Base-by-base conservation (phyloP, 139 green algal species). In the Zygnema circumcarinatum region DNA sequence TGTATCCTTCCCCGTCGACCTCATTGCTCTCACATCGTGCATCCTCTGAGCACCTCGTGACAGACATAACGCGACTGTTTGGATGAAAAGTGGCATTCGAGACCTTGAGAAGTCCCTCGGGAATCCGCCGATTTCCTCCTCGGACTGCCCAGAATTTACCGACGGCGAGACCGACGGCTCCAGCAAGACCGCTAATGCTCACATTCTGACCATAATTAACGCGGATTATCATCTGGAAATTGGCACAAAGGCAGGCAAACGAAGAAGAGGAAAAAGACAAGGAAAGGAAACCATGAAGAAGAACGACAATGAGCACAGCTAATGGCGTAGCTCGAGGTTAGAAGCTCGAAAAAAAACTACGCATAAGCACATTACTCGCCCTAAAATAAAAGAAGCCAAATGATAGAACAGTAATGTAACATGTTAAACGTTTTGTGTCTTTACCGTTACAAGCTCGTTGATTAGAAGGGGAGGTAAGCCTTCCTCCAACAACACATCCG, bases 391-490 rank as follows among this genome's bases (percentile, higher is more conserved):
- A n/a, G n/a, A n/a, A n/a, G n/a, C n/a, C n/a, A n/a, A n/a, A n/a
- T n/a, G n/a, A n/a, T n/a, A n/a, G n/a, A n/a, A n/a, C n/a, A n/a
- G n/a, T n/a, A n/a, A n/a, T n/a, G n/a, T n/a, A n/a, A n/a, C n/a
- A n/a, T n/a, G n/a, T n/a, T n/a, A n/a, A n/a, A n/a, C n/a, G n/a
- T n/a, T n/a, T n/a, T n/a, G n/a, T n/a, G n/a, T n/a, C n/a, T 3
- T 56, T 41, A 89, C 84, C 78, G 84, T 89, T 16, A 89, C 41
- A 32, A 89, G 84, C 76, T 89, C 84, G 42, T 47, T 52, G n/a
- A 89, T 83, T 29, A 89, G 42, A n/a, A 83, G 31, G 20, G 76
- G 36, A 22, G 33, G n/a, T 32, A 89, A 39, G 29, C 76, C 76
- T 16, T 76, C 11, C 3, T 89, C 11, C 36, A 81, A 41, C 35